These are phyloP conservation scores for Coniochaeta sp. DNA, from an alignment of 2,329 filamentous ascomycete species.

Conservation along the genomic window DNA sequence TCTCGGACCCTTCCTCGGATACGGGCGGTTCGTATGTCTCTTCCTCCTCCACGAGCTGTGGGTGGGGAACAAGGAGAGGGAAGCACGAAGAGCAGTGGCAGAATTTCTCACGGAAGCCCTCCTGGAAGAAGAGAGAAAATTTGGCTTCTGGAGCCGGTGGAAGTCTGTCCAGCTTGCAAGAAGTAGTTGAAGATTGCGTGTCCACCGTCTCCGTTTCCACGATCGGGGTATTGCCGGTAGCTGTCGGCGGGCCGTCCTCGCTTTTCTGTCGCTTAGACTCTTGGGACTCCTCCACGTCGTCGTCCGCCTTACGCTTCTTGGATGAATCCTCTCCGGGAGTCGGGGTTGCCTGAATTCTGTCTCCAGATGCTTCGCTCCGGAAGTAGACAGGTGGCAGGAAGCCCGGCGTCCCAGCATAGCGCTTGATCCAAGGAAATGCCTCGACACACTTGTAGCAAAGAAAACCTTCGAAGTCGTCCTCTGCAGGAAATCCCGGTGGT, in stretches of 20 bases:
- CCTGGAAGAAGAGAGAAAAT: slow-evolving; percentile 77
- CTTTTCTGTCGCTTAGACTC: slow-evolving; percentile 45
- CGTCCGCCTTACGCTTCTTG: slow-evolving; percentile 59
- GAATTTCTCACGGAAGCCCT: slow-evolving; percentile 71
- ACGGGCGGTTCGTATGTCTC: slow-evolving; percentile 89
- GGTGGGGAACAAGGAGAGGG: slow-evolving; percentile 59
- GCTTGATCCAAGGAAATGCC: slow-evolving; percentile 84
- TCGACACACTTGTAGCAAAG: slow-evolving; percentile 93
- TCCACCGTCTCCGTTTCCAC: slow-evolving; percentile 10
- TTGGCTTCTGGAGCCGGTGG: slow-evolving; percentile 44
- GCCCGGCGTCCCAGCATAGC: slow-evolving; percentile 71
- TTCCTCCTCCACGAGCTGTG: slow-evolving; percentile 87
- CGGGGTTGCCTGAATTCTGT: neutral
- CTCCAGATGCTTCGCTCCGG: slow-evolving; percentile 13
- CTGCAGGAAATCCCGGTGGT: slow-evolving; percentile 78
- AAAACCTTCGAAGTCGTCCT: slow-evolving; percentile 84
- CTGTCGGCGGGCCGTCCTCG: slow-evolving; percentile 20
- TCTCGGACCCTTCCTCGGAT: slow-evolving; percentile 53
- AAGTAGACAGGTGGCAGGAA: slow-evolving; percentile 69
- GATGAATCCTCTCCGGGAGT: slow-evolving; percentile 17
- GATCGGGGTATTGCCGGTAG: slow-evolving; percentile 2
- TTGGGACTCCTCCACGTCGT: slow-evolving; percentile 22
- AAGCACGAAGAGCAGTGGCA: slow-evolving; percentile 83
- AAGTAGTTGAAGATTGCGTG: neutral
- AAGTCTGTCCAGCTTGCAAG: slow-evolving; percentile 56